phyloP scores from a whole-genome alignment of 2,329 filamentous ascomycete genomes.

The Ophioceras dolichostomum region DNA sequence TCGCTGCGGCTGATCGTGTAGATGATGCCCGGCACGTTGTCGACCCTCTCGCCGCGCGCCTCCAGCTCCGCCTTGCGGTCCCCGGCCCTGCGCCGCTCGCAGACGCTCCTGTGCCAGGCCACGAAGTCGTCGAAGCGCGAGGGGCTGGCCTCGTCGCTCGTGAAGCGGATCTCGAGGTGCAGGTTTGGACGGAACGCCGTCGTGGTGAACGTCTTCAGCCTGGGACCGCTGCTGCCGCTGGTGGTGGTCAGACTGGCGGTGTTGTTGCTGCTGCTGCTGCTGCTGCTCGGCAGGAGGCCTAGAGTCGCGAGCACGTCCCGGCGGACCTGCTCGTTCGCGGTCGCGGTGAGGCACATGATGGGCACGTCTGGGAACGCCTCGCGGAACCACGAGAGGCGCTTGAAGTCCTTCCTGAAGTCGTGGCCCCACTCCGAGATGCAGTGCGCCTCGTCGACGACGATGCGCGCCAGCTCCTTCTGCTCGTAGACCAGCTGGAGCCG shows the following conservation, averaged over 20 bases:
- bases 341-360: conserved; percentile 87
- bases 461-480: conserved; percentile 73
- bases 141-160: conserved; percentile 59
- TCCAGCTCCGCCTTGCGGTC: conserved; percentile 47
- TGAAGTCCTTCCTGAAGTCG: conserved; percentile 90
- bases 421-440: conserved; percentile 98
- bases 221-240: conserved; percentile 33
- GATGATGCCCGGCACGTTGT: conserved; percentile 65
- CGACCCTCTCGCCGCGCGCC: conserved; percentile 37
- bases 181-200: conserved; percentile 75
- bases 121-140: conserved; percentile 66
- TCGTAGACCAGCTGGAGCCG: conserved; percentile 61
- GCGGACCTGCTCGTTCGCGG: conserved; percentile 69
- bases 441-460: conserved; percentile 90
- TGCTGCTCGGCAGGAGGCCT: conserved; percentile 31
- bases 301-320: conserved; percentile 73
- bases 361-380: conserved; percentile 72
- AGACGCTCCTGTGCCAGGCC: conserved; percentile 61
- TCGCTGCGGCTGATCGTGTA: conserved; percentile 67
- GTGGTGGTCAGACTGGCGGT: conserved; percentile 31
- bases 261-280: conserved; percentile 39
- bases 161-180: conserved; percentile 83
- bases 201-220: conserved; percentile 67
- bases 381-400: conserved; percentile 76
- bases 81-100: conserved; percentile 52